Evolutionary conservation across 495 filamentous ascomycete species (phyloP), one percentile per base, ranked within the genome.

Genomic region (Hypoxylon lienhwacheense): DNA sequence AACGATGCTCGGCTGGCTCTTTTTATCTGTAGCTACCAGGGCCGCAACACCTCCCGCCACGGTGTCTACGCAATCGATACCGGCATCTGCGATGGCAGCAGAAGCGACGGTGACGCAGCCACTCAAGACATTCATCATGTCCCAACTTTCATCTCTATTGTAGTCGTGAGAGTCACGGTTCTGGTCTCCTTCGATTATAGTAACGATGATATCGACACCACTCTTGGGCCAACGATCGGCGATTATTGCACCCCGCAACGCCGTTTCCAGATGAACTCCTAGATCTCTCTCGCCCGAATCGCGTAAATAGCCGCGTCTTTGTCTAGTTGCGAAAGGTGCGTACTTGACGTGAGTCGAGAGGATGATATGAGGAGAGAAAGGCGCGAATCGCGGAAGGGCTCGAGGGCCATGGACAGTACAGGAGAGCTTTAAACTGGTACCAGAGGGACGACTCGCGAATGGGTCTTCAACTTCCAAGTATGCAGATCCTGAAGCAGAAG

Each of bases 171-270:
- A 66, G 19, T 73, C 69, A 17, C 76, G 68, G 33, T 72, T 69
- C 56, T 81, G 77, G 55, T 97, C 93, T 4, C 89, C 95, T 73
- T 98, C 93, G 10, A 98, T 73, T 31, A 98, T 83, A 0, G 91
- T 97, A 44, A 98, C 79, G 5, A 95, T 85, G 22, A 97, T 84
- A 55, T 98, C 93, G 8, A 95, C 83, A 12, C 90, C 91, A 66
- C 89, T 95, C 78, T 98, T 98, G 12, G 93, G 93, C 90, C 93
- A 98, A 24, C 91, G 78, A 61, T 93, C 89, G 8, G 89, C 90
- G 56, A 97, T 91, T 37, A 97, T 85, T 2, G 89, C 86, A 2
- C 95, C 91, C 20, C 88, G 76, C 19, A 98, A 76, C 39, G 95
- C 93, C 5, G 89, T 89, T 68, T 97, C 91, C 7, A 98, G 73